Evolutionary conservation across 192 early-diverging fungal genomes (phyloP), one percentile per base, ranked within the genome.

Genomic region (Backusella psychrophila): DNA sequence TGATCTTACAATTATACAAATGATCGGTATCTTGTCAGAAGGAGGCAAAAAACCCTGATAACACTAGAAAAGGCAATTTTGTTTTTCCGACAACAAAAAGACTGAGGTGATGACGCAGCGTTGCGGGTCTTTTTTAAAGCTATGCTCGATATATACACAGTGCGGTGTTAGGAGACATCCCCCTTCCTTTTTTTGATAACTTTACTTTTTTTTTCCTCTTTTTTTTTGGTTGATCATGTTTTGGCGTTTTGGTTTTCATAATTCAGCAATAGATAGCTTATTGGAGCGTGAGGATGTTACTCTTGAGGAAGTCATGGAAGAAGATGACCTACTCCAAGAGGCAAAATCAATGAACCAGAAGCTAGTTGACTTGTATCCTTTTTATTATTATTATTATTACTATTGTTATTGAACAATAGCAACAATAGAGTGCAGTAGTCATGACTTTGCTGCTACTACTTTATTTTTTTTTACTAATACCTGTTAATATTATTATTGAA

Each of bases 321-420:
- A 98, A 74, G 91, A 94, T 75, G 96, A 96, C 85, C 86, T 99
- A 71, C 84, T 98, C 68, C 96, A 98, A 85, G 96, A 99, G 89
- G 91, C 94, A 80, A 97, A 97, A 81, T 89, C 91, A 46, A 94
- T 97, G 66, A 97, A 96, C 84, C 86, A 92, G 46, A 96, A 94
- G 83, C 89, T 99, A 21, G 86, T 99, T 69, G 91, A 96, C 81
- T 96, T 87, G 89, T 94, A 90, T 75, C 71, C 69, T 74, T 78
- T 85, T 67, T 77, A 29, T 66, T 41, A 35, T 29, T 29, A 66
- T 17, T 14, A 6, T 29, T 33, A 65, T 33, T 29, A 14, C n/a
- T 15, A 66, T 66, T 17, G 38, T 39, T 44, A 14, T 67, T 67
- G 19, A 67, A 35, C 31, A 35, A 67, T 35, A 67, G 6, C n/a